A percentile compares a stretch with the other conserved stretches of the same genome.
These are phyloP conservation scores for Pythium monospermum DNA, from an alignment of 352 stramenopile genomes.

Conservation along the genomic window DNA sequence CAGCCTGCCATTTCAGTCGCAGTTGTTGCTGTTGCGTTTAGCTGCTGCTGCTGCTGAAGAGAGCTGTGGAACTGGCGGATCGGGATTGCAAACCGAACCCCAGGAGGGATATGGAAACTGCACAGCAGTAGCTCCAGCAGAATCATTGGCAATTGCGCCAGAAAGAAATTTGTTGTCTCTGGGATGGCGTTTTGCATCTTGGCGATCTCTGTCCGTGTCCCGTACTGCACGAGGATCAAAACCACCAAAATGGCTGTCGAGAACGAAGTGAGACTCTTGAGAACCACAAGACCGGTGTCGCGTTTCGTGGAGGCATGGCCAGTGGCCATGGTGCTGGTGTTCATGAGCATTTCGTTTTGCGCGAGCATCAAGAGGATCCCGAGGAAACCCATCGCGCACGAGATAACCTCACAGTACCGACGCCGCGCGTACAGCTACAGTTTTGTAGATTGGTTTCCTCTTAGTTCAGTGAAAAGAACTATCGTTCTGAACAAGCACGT, in stretches of 20 bases:
- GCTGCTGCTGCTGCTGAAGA: conserved; percentile 14
- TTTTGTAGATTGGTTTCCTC: too few relatives aligned
- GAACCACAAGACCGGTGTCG: conserved; percentile 11
- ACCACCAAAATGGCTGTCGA: conserved; percentile 38
- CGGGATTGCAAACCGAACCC: conserved; percentile 30
- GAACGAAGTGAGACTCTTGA: conserved; percentile 35
- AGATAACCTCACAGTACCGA: conserved; percentile 43
- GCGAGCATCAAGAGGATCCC: conserved; percentile 62
- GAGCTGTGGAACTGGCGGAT: conserved; percentile 45
- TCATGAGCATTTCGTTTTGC: conserved; percentile 56
- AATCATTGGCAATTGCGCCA: conserved; percentile 26
- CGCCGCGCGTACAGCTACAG: conserved; percentile 48
- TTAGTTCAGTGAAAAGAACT: too few relatives aligned
- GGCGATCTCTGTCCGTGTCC: conserved; percentile 35
- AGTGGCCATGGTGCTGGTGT: conserved; percentile 4
- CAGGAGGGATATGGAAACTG: conserved; percentile 59
- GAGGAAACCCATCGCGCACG: conserved; percentile 36
- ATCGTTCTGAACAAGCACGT: not conserved
- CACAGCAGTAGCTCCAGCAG: conserved; percentile 54
- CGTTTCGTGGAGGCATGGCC: not conserved
- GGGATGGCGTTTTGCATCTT: conserved; percentile 49
- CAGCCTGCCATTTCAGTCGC: conserved; percentile 9
- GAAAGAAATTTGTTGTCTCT: conserved; percentile 23
- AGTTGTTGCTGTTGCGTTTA: too few relatives aligned
- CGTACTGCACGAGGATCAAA: conserved; percentile 49